Percentiles rank a stretch among this genome's conserved stretches.
Evolutionary conservation across 768 basidiomycete species (phyloP).

Genomic region (Lactarius hengduanensis): DNA sequence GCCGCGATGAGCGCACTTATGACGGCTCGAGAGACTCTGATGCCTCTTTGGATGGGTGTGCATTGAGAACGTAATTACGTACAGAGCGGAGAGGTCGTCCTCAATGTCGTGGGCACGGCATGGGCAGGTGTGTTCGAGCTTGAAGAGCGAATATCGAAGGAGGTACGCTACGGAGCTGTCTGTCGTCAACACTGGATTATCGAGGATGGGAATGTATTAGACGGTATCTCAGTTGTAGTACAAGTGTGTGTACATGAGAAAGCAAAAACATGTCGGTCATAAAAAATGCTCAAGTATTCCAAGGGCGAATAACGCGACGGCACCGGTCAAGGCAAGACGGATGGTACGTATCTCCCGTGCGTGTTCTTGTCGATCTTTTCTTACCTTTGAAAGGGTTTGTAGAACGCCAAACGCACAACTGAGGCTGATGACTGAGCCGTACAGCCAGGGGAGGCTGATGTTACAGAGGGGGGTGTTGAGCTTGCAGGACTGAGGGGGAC

Average conservation of each 20-base stretch:
- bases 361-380: slow-evolving; percentile 18
- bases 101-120: too few relatives aligned
- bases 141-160: too few relatives aligned
- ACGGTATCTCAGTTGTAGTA: slow-evolving; percentile 8
- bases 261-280: neutral
- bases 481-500: slow-evolving; percentile 20
- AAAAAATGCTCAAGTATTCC: slow-evolving; percentile 15
- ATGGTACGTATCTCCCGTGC: slow-evolving; percentile 15
- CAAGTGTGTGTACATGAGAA: neutral
- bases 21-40: too few relatives aligned
- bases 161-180: too few relatives aligned
- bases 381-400: slow-evolving; percentile 17
- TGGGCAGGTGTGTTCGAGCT: too few relatives aligned
- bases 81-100: neutral
- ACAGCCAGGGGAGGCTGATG: slow-evolving; percentile 26
- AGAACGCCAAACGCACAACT: slow-evolving; percentile 17
- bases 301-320: slow-evolving; percentile 2
- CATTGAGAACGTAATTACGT: neutral
- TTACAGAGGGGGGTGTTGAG: slow-evolving; percentile 16
- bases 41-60: too few relatives aligned
- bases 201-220: neutral
- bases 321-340: slow-evolving; percentile 14
- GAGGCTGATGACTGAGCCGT: slow-evolving; percentile 20
- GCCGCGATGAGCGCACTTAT: neutral
- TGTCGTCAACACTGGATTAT: neutral